A percentile compares a stretch with the other conserved stretches of the same genome.
These are phyloP conservation scores for Cymbopogon citratus DNA, from an alignment of 176 grass and related monocot genomes.

Conservation along the genomic window DNA sequence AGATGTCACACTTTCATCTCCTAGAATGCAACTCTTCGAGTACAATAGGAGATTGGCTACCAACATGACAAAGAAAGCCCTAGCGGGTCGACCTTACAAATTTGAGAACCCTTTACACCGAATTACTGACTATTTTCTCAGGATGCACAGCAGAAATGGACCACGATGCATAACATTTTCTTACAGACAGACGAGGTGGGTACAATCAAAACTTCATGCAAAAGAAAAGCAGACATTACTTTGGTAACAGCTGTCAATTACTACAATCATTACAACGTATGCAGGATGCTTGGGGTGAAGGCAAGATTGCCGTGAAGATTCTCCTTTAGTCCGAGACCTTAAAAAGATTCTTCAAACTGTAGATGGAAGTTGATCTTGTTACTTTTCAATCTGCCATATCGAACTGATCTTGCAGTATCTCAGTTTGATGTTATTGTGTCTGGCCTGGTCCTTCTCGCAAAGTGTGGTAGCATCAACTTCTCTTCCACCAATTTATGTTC, in stretches of 20 bases:
- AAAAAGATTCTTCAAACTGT: background rate
- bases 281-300: background rate
- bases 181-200: background rate
- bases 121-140: background rate
- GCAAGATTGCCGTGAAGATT: background rate
- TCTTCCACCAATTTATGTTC: background rate
- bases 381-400: background rate
- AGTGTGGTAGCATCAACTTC: background rate
- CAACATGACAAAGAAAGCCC: too few species aligned
- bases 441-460: background rate
- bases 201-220: conserved; percentile 6
- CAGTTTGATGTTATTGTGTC: background rate
- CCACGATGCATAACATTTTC: background rate
- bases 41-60: background rate
- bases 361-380: background rate
- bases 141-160: background rate
- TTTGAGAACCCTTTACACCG: background rate
- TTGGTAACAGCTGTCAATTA: background rate
- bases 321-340: background rate
- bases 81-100: background rate
- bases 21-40: too few species aligned
- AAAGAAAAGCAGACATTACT: background rate
- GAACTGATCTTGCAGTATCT: background rate
- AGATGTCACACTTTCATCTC: too few species aligned
- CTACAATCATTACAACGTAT: conserved; percentile 12